phyloP scores from a whole-genome alignment of 441 rosid genomes.

The Mallotus japonicus region DNA sequence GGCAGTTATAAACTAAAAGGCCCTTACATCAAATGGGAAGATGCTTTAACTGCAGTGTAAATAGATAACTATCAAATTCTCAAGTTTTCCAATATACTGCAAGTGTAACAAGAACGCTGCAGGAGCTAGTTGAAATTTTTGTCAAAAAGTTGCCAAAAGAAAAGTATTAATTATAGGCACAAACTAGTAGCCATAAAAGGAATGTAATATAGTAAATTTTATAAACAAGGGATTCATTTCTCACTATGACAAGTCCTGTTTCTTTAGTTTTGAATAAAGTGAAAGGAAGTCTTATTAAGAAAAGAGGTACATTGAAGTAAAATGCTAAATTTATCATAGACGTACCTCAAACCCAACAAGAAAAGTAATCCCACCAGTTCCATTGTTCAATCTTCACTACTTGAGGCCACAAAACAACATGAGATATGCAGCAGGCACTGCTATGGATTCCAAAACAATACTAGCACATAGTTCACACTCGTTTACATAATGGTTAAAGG shows the following conservation, averaged over 20 bases:
- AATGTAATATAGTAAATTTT: slow-evolving; percentile 21
- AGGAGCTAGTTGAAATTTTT: slow-evolving; percentile 26
- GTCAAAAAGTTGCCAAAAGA: slow-evolving; percentile 18
- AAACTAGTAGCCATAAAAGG: slow-evolving; percentile 23
- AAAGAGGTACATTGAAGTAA: neutral
- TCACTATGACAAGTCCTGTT: slow-evolving; percentile 17
- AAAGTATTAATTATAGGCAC: slow-evolving; percentile 25
- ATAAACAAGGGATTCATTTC: slow-evolving; percentile 9
- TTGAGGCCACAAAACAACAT: slow-evolving; percentile 4
- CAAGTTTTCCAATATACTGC: slow-evolving; percentile 26
- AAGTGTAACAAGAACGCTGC: slow-evolving; percentile 30
- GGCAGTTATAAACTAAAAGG: neutral
- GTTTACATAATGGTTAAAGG: neutral
- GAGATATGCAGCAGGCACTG: slow-evolving; percentile 5
- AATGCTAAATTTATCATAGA: slow-evolving; percentile 1
- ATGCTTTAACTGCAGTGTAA: slow-evolving; percentile 30
- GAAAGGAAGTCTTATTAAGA: neutral
- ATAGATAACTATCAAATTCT: slow-evolving; percentile 22
- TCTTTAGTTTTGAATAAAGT: neutral
- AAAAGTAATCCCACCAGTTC: neutral
- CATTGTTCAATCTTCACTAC: neutral
- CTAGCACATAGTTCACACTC: neutral
- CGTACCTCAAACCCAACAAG: neutral
- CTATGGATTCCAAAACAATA: slow-evolving; percentile 7
- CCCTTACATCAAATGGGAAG: slow-evolving; percentile 23